A percentile compares a stretch with the other conserved stretches of the same genome.
Conservation (phyloP, 495 filamentous ascomycete genomes). For the Parathielavia appendiculata region DNA sequence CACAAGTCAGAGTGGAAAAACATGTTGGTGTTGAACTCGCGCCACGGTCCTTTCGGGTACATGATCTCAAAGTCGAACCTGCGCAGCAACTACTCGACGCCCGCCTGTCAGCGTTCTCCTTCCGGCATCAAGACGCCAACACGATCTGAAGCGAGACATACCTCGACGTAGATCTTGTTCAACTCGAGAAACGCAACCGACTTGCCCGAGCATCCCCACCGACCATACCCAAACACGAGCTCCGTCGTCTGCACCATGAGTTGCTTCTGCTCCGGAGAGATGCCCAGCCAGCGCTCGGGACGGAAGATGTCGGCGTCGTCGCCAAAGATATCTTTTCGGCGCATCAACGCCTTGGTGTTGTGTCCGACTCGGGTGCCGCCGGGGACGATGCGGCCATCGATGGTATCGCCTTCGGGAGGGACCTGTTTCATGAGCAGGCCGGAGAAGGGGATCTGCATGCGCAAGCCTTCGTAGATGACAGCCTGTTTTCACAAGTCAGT, state of each 20-base stretch:
- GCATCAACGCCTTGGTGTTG: constrained; percentile 35
- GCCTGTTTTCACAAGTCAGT: no score
- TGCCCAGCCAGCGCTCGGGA: constrained; percentile 49
- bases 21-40: constrained; percentile 4
- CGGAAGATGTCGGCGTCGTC: constrained; percentile 41
- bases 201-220: background rate
- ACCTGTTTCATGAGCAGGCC: constrained; percentile 41
- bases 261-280: constrained; percentile 19
- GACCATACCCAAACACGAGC: constrained; percentile 23
- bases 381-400: constrained; percentile 47
- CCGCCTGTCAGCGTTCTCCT: no score
- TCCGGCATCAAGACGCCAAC: no score
- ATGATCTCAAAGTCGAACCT: constrained; percentile 44
- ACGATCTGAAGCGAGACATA: constrained; percentile 24
- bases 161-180: constrained; percentile 31
- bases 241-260: constrained; percentile 32
- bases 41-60: constrained; percentile 39
- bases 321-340: constrained; percentile 32
- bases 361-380: constrained; percentile 48
- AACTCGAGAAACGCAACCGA: background rate
- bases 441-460: constrained; percentile 40
- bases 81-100: constrained; percentile 23
- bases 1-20: constrained; percentile 1
- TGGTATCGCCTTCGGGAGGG: constrained; percentile 48
- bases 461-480: constrained; percentile 48